phyloP scores from a whole-genome alignment of 495 filamentous ascomycete genomes.

The Copromyces sp. region DNA sequence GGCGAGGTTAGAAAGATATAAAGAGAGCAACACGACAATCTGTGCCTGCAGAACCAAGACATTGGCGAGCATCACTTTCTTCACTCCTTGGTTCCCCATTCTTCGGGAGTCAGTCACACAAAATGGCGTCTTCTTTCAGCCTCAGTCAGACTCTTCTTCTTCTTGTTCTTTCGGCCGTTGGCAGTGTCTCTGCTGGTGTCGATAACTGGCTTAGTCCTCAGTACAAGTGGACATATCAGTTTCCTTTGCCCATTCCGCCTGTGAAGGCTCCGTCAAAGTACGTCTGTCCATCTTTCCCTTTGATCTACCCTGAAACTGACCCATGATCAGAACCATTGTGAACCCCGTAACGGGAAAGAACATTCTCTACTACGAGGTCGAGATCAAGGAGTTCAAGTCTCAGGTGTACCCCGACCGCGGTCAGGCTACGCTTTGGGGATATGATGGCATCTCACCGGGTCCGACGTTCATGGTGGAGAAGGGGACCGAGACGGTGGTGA shows the following conservation, averaged over 20 bases:
- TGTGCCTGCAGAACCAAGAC: neutral
- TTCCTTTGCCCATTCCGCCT: slow-evolving; percentile 38
- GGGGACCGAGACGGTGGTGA: slow-evolving; percentile 40
- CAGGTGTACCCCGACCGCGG: slow-evolving; percentile 39
- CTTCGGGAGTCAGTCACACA: neutral
- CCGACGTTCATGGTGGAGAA: slow-evolving; percentile 37
- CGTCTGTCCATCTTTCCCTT: slow-evolving; percentile 1
- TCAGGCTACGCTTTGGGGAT: slow-evolving; percentile 37
- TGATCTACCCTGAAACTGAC: neutral
- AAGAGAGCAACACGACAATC: neutral
- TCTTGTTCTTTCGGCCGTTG: neutral
- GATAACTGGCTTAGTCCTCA: slow-evolving; percentile 13
- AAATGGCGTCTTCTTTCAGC: neutral
- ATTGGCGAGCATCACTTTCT: neutral
- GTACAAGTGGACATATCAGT: slow-evolving; percentile 38
- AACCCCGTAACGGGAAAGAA: slow-evolving; percentile 22
- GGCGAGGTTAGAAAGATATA: neutral
- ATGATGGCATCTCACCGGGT: slow-evolving; percentile 44
- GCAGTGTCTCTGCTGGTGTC: neutral
- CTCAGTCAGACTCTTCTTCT: neutral
- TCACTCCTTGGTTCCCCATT: neutral
- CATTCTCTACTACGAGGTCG: slow-evolving; percentile 35
- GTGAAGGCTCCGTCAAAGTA: slow-evolving; percentile 32
- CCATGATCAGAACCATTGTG: slow-evolving; percentile 10
- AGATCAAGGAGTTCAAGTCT: slow-evolving; percentile 34